Conservation (phyloP, 768 basidiomycete species). For the Psilocybe azurescens region DNA sequence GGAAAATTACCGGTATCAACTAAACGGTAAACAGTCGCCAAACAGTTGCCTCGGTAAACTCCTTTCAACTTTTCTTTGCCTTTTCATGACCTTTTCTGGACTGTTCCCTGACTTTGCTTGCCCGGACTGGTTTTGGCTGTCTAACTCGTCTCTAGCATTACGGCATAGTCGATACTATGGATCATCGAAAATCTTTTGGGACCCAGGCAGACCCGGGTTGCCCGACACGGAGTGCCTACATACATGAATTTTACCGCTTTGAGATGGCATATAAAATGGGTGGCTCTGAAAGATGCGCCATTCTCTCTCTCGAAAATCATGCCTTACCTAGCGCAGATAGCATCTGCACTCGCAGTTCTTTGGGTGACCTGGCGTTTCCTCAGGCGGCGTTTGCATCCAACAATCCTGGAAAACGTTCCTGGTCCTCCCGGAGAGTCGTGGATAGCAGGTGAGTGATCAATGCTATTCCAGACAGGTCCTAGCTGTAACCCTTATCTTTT, state of each 20-base stretch:
- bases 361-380: background rate
- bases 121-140: too few species aligned
- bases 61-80: too few species aligned
- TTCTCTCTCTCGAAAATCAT: background rate
- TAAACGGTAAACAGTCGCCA: too few species aligned
- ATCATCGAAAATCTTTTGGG: background rate
- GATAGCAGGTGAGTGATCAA: background rate
- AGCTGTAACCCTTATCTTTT: background rate
- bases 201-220: background rate
- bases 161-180: too few species aligned
- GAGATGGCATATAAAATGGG: background rate
- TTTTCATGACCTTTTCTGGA: too few species aligned
- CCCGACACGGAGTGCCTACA: background rate
- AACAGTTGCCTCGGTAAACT: too few species aligned
- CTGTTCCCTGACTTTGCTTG: too few species aligned
- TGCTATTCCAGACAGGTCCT: background rate
- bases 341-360: background rate
- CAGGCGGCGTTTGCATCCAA: background rate
- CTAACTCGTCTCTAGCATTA: too few species aligned
- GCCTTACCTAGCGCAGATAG: background rate
- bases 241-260: background rate
- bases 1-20: too few species aligned
- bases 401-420: background rate
- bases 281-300: background rate
- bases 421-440: conserved; percentile 2